Evolutionary conservation across 176 grass and related monocot genomes (phyloP), one percentile per base, ranked within the genome.

Genomic region (Triticum urartu): DNA sequence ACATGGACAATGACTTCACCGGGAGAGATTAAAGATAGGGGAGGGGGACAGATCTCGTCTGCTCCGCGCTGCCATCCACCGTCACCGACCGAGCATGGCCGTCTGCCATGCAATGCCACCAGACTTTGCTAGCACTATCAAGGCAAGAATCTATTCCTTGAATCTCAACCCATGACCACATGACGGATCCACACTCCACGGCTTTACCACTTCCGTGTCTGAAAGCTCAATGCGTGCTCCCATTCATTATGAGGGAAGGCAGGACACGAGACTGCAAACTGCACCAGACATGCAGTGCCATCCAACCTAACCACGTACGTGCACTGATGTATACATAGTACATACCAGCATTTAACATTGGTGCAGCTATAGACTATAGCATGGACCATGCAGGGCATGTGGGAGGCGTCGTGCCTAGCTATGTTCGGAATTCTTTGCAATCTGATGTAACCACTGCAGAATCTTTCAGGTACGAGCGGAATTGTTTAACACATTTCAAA

Each of bases 381-480:
- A 20, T 21, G 54, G 54, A 8, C 18, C 17, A 58, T 58, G 3
- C 54, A 58, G 26, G 1, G 17, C 54, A 58, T 54, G 50, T 6
- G 6, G 18, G 14, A 6, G 48, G 18, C 0, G 54, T 8, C 54
- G 18, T 58, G 18, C 54, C 54, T 58, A 21, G 54, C 54, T 58
- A 21, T 3, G 54, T 58, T 21, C 0, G 54, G 54, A 8, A 58
- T 58, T 58, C 60, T 87, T 47, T 87, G 43, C 32, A 50, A 50
- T 39, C 66, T 73, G 12, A 20, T 11, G 35, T 26, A 25, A 47
- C 81, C 21, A 34, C 60, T 11, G 34, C 24, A 76, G 77, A 86
- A 90, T 68, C 60, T 83, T 87, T 87, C 80, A 87, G 82, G 54
- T 28, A 84, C 56, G 54, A 74, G 26, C 10, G 62, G 43, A 32